Conservation (phyloP, 2,329 filamentous ascomycete genomes). For the Venturia pyrina region DNA sequence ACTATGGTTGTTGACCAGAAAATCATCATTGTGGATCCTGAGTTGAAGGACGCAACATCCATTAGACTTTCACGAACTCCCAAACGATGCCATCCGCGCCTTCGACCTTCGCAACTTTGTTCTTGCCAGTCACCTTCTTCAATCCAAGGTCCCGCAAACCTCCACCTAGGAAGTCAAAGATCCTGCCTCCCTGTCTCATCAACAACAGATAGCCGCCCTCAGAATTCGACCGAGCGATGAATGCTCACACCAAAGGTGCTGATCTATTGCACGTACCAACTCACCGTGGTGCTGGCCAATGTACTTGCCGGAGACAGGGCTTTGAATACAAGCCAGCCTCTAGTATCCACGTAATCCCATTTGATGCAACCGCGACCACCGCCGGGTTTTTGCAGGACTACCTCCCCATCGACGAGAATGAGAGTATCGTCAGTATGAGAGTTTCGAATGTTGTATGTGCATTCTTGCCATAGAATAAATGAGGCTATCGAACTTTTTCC, state of each 20-base stretch:
- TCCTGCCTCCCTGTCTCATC: background rate
- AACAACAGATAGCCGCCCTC: background rate
- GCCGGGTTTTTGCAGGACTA: conserved; percentile 21
- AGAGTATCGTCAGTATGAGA: conserved; percentile 19
- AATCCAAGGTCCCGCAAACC: background rate
- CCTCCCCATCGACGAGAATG: conserved; percentile 22
- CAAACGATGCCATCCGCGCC: background rate
- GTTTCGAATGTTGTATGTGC: conserved; percentile 25
- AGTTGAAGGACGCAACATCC: background rate
- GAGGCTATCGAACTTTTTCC: conserved; percentile 3
- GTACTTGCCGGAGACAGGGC: conserved; percentile 20
- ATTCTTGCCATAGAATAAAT: conserved; percentile 19
- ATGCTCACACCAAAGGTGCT: background rate
- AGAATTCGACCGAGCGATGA: background rate
- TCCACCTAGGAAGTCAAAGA: background rate
- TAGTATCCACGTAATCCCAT: conserved; percentile 29
- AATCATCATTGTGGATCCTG: background rate
- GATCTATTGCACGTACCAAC: background rate
- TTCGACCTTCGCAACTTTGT: background rate
- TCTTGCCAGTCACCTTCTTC: background rate
- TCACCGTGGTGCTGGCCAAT: background rate
- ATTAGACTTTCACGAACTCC: background rate
- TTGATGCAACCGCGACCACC: conserved; percentile 18
- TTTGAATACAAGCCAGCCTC: conserved; percentile 31
- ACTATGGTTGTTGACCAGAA: background rate